Conservation (phyloP, 1,284 basidiomycete species). For the Golubevia pallescens region DNA sequence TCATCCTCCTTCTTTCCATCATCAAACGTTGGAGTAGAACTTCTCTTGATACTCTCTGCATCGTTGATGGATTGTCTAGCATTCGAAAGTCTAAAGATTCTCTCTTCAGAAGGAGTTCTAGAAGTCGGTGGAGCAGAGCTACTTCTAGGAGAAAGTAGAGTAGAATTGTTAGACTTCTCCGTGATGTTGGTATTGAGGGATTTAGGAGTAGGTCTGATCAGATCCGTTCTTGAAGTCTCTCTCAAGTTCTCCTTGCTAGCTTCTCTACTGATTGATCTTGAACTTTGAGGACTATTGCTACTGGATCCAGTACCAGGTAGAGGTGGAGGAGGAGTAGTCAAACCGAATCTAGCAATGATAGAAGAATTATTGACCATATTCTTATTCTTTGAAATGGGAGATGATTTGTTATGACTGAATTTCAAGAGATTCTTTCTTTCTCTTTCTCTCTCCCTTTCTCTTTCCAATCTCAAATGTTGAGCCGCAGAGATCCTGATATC, state of each 20-base stretch:
- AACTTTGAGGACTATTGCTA: neutral
- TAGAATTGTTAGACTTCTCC: neutral
- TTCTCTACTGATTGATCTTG: neutral
- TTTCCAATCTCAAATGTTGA: slow-evolving; percentile 12
- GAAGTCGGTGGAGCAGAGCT: too few relatives aligned
- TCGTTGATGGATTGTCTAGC: too few relatives aligned
- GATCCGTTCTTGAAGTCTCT: too few relatives aligned
- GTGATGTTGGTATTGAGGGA: too few relatives aligned
- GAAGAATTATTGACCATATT: neutral
- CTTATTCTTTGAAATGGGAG: neutral
- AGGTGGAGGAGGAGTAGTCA: slow-evolving; percentile 32
- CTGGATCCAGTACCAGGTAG: slow-evolving; percentile 17
- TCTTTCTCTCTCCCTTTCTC: slow-evolving; percentile 18
- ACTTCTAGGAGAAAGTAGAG: neutral
- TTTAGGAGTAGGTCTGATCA: neutral
- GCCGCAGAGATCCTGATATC: slow-evolving; percentile 6
- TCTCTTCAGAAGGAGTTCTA: too few relatives aligned
- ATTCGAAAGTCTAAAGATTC: too few relatives aligned
- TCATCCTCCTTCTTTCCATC: too few relatives aligned
- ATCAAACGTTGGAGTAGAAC: too few relatives aligned
- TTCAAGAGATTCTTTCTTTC: neutral
- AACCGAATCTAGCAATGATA: slow-evolving; percentile 27
- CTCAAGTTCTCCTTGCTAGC: neutral
- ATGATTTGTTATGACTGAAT: slow-evolving; percentile 4
- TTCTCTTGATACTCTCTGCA: too few relatives aligned